Base-by-base conservation (phyloP, 768 basidiomycete genomes). In the Tulasnella sp. region DNA sequence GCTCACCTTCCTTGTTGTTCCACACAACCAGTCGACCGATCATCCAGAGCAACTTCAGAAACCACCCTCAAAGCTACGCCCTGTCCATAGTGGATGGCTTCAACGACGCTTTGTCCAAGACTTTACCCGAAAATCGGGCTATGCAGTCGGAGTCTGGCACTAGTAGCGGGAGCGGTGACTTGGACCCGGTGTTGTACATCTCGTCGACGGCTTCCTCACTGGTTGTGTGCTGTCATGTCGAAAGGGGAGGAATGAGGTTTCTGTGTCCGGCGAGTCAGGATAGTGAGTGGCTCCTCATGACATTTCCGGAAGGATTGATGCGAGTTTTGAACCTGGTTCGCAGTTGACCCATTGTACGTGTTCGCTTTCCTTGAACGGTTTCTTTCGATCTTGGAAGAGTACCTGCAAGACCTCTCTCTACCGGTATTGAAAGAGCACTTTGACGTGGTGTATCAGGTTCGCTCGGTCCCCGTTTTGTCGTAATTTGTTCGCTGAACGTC, bases 371-470 rank as follows among this genome's bases (percentile, higher is more conserved):
- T 97, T 35, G 88, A 92, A 77, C 88, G 90, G 0, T 95, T 98
- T 78, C 80, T 91, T 41, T 89, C 92, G 67, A 90, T 95, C 62
- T 81, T 98, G 62, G 82, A 84, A 65, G 93, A 96, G 74, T 98
- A 98, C 78, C 88, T 97, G 75, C 94, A 92, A 1, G 86, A 87
- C n/a, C 83, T 95, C 29, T 92, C 90, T 37, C 87, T 91, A 32
- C 85, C 86, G 5, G 89, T 87, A 2, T 81, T 98, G 75, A 91
- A 88, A 76, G 94, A 97, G 74, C 92, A 96, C 79, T 96, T 97
- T 79, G 95, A 98, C 77, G 87, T 93, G 32, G 94, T 97, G 7
- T 96, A 98, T 77, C 95, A 96, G 84, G 94, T 91, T 75, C 32
- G 85, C 74, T 4, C 32, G 36, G 29, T 7, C 39, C 5, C n/a